Percentiles rank a stretch among this genome's conserved stretches.
phyloP scores from a whole-genome alignment of 2,329 filamentous ascomycete genomes.

The Colletotrichum navitas region DNA sequence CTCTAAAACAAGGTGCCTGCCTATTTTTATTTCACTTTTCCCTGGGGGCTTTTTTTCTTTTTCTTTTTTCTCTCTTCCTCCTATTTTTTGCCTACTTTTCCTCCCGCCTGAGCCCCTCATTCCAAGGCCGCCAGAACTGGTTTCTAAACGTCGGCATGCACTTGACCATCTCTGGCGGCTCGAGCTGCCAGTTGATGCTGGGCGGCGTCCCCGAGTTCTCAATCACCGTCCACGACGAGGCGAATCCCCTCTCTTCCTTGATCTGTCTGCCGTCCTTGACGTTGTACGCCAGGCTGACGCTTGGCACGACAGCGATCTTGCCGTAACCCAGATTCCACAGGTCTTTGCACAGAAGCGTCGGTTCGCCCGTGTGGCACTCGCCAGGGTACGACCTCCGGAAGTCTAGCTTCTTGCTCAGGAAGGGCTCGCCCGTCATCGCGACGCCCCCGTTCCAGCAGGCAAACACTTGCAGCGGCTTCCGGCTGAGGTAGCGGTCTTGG shows the following conservation, averaged over 20 bases:
- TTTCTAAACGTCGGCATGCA: conserved; percentile 60
- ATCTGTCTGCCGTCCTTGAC: conserved; percentile 58
- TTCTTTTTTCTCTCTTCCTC: not conserved
- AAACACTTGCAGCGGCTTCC: conserved; percentile 69
- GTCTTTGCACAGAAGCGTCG: conserved; percentile 69
- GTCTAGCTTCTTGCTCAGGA: conserved; percentile 54
- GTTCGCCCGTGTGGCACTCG: conserved; percentile 68
- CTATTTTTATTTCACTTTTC: not conserved
- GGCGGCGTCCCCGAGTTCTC: conserved; percentile 45
- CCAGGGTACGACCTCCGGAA: conserved; percentile 57
- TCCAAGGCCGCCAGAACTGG: conserved; percentile 60
- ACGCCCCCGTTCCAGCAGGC: conserved; percentile 71
- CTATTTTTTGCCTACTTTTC: not conserved
- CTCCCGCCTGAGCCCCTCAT: conserved; percentile 46
- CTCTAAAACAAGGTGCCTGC: conserved; percentile 8
- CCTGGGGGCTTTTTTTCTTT: not conserved
- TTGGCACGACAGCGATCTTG: conserved; percentile 68
- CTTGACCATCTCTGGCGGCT: conserved; percentile 61
- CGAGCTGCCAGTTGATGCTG: conserved; percentile 57
- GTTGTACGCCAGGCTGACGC: conserved; percentile 67
- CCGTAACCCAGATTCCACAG: conserved; percentile 63
- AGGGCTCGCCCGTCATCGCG: conserved; percentile 60
- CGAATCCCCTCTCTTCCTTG: conserved; percentile 65
- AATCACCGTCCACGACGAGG: conserved; percentile 42
- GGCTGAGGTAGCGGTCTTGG: conserved; percentile 49